These are phyloP conservation scores for Chaetomium sp. DNA, from an alignment of 2,329 filamentous ascomycete species.

Conservation along the genomic window DNA sequence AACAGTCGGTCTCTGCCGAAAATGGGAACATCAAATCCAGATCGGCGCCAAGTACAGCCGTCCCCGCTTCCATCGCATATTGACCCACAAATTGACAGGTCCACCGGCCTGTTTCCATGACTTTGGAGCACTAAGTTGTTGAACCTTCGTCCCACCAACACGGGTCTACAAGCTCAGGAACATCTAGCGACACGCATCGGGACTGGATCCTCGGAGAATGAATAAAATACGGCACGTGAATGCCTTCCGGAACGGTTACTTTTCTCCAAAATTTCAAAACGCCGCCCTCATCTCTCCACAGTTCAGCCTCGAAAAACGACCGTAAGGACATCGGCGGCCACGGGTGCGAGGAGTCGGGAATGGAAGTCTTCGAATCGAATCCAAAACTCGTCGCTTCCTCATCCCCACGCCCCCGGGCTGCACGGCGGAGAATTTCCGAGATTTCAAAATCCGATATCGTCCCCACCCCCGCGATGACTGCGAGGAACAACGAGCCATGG, in stretches of 20 bases:
- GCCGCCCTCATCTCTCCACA: not conserved
- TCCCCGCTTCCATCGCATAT: not conserved
- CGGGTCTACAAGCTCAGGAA: not conserved
- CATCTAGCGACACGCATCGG: not conserved
- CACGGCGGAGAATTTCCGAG: not conserved
- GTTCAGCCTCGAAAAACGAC: conserved; percentile 1
- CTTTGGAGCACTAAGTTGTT: not conserved
- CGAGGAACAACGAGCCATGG: conserved; percentile 11
- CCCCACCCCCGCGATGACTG: conserved; percentile 10
- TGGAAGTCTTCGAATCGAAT: not conserved
- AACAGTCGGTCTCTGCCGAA: not conserved
- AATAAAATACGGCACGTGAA: not conserved
- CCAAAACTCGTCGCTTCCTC: not conserved
- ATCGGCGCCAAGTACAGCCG: not conserved
- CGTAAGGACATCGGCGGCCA: not conserved
- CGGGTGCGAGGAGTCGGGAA: not conserved
- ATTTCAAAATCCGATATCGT: not conserved
- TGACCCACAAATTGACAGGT: not conserved
- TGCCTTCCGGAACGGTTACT: not conserved
- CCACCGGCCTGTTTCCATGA: not conserved
- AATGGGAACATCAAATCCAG: not conserved
- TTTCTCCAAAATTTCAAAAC: not conserved
- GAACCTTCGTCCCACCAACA: not conserved
- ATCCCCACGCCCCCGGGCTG: conserved; percentile 6
- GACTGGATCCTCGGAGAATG: not conserved